These are phyloP conservation scores for Trametes cubensis DNA, from an alignment of 768 basidiomycete genomes.

Conservation along the genomic window DNA sequence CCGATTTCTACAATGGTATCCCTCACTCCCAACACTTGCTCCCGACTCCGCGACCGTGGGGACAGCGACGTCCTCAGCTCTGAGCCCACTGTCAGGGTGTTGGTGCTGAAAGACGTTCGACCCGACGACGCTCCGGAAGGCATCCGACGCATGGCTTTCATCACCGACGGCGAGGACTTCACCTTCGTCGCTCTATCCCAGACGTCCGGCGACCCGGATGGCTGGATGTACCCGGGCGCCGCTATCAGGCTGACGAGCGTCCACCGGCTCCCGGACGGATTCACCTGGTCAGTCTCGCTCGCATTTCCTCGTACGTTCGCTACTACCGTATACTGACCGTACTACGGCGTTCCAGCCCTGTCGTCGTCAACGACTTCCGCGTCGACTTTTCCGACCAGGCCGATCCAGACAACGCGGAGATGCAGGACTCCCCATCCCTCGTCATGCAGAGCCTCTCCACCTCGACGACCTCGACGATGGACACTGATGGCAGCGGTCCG, in stretches of 20 bases:
- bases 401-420: background rate
- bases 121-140: background rate
- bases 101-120: background rate
- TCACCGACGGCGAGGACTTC: constrained; percentile 1
- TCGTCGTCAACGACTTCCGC: background rate
- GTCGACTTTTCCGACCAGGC: background rate
- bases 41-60: background rate
- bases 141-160: background rate
- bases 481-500: too few relatives aligned
- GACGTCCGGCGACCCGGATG: background rate
- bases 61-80: background rate
- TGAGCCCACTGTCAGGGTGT: constrained; percentile 8
- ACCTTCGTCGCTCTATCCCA: background rate
- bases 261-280: background rate
- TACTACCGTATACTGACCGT: too few relatives aligned
- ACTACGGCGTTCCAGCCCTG: background rate
- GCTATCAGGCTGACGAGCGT: background rate
- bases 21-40: constrained; percentile 1
- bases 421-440: too few relatives aligned
- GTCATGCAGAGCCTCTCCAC: too few relatives aligned
- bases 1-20: background rate
- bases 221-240: constrained; percentile 3
- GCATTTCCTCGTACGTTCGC: too few relatives aligned
- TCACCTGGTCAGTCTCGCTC: background rate
- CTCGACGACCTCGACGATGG: too few relatives aligned